Conservation (phyloP, 305 asterid genomes). For the Fraxinus baroniana region DNA sequence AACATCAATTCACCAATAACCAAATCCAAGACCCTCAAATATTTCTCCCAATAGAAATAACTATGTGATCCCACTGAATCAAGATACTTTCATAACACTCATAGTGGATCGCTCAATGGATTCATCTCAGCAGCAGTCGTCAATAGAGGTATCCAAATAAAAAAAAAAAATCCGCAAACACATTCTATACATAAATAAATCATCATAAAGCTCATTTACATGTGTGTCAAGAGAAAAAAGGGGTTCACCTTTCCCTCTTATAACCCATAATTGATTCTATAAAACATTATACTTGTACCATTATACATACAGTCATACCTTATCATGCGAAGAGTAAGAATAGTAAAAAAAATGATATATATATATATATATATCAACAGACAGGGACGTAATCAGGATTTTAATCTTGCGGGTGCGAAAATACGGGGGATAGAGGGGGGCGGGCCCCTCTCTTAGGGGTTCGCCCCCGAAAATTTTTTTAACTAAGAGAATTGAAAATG, state of each 20-base stretch:
- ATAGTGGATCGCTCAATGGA: neutral
- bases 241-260: no score
- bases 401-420: no score
- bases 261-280: no score
- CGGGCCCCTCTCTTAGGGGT: no score
- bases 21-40: neutral
- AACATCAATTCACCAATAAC: neutral
- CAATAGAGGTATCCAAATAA: neutral
- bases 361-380: constrained; percentile 19
- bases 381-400: constrained; percentile 33
- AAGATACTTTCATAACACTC: neutral
- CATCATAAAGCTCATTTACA: neutral
- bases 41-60: neutral
- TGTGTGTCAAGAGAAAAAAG: no score
- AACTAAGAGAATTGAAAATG: no score
- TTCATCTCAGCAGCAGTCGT: neutral
- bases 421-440: no score
- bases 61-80: neutral
- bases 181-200: neutral
- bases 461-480: no score
- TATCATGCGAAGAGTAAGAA: neutral
- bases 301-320: neutral
- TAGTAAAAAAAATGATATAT: neutral
- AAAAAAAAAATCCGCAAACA: neutral
- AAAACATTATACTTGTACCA: neutral